Evolutionary conservation across 2,329 filamentous ascomycete genomes (phyloP).

Genomic region (Uncinocarpus reesii): DNA sequence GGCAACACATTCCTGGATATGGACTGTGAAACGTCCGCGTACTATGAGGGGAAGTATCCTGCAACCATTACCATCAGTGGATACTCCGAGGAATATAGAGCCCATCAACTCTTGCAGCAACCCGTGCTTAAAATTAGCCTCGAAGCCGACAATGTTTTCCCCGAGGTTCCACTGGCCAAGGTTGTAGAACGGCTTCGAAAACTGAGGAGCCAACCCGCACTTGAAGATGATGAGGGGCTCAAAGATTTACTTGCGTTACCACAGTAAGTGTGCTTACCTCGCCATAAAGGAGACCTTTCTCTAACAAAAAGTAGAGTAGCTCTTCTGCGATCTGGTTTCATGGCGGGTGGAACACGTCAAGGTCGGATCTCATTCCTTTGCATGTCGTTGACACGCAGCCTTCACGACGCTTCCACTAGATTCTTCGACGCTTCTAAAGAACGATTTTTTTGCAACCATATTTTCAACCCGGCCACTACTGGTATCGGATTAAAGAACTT

Average conservation of each 20-base stretch:
- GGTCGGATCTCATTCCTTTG: slow-evolving; percentile 1
- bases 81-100: slow-evolving; percentile 5
- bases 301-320: neutral
- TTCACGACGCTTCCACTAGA: slow-evolving; percentile 1
- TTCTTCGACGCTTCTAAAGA: slow-evolving; percentile 1
- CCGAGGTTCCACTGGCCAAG: neutral
- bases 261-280: neutral
- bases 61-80: slow-evolving; percentile 1
- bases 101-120: slow-evolving; percentile 2
- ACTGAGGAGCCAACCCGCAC: neutral
- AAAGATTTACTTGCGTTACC: neutral
- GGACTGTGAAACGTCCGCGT: slow-evolving; percentile 4
- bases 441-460: slow-evolving; percentile 7
- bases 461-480: slow-evolving; percentile 2
- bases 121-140: slow-evolving; percentile 1
- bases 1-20: slow-evolving; percentile 4
- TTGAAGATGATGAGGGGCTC: slow-evolving; percentile 3
- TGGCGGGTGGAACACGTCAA: neutral
- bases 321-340: neutral
- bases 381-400: neutral
- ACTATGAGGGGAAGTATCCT: slow-evolving; percentile 3
- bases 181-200: slow-evolving; percentile 2
- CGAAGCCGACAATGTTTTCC: neutral
- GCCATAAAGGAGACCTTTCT: neutral
- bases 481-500: slow-evolving; percentile 2